These are phyloP conservation scores for Jamesozyma jinghongensis DNA, from an alignment of 805 yeast species.

Conservation along the genomic window DNA sequence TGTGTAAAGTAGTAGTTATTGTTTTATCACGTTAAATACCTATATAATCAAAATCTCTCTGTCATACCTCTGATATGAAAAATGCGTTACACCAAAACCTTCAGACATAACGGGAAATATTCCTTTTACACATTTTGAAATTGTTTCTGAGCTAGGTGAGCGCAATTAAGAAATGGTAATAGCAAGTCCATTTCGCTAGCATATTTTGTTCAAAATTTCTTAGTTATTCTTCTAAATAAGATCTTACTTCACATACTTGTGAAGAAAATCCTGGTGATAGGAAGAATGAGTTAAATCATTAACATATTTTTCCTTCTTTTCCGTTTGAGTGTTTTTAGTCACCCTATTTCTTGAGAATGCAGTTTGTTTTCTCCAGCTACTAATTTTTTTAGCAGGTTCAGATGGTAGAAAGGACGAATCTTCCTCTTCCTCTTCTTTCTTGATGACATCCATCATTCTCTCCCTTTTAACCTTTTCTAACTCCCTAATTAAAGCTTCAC, in stretches of 20 bases:
- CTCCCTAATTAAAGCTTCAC: constrained; percentile 37
- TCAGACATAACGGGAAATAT: too few species aligned
- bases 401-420: background rate
- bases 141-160: too few species aligned
- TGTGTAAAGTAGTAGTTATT: too few species aligned
- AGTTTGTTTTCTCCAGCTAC: constrained; percentile 17
- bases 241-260: constrained; percentile 31
- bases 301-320: constrained; percentile 15
- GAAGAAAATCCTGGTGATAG: constrained; percentile 36
- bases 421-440: constrained; percentile 18
- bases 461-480: constrained; percentile 33
- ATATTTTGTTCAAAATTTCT: too few species aligned
- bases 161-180: too few species aligned
- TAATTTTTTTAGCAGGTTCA: constrained; percentile 13
- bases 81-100: too few species aligned
- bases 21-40: too few species aligned
- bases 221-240: too few species aligned
- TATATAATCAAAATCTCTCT: too few species aligned
- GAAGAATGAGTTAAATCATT: constrained; percentile 34
- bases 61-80: too few species aligned
- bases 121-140: too few species aligned
- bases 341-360: constrained; percentile 18
- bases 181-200: too few species aligned
- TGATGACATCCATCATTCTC: constrained; percentile 20
- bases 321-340: constrained; percentile 8